phyloP scores from a whole-genome alignment of 2,329 filamentous ascomycete genomes.

The Beauveria rudraprayagi region DNA sequence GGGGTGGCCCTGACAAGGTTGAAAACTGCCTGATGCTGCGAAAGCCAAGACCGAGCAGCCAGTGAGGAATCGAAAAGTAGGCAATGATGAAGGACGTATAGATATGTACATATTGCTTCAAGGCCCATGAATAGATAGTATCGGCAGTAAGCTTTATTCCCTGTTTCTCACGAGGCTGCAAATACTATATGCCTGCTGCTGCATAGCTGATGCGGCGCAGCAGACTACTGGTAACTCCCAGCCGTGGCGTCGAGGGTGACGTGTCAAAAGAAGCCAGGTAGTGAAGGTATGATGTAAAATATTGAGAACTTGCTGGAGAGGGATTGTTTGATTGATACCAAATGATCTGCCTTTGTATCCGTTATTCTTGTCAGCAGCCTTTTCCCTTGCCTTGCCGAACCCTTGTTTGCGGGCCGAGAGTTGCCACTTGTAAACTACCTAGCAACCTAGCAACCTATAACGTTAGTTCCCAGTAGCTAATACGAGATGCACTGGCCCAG shows the following conservation, averaged over 20 bases:
- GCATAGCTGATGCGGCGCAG: too few relatives aligned
- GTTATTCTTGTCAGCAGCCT: too few relatives aligned
- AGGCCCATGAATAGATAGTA: neutral
- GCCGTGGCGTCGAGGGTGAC: neutral
- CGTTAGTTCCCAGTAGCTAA: too few relatives aligned
- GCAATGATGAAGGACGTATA: neutral
- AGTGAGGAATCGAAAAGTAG: neutral
- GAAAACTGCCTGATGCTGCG: conserved; percentile 7
- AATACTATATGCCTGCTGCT: neutral
- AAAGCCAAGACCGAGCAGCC: neutral
- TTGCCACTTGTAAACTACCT: too few relatives aligned
- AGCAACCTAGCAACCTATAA: too few relatives aligned
- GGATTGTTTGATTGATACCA: too few relatives aligned
- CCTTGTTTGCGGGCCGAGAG: too few relatives aligned
- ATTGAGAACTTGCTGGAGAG: too few relatives aligned
- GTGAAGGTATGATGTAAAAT: too few relatives aligned
- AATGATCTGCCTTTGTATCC: too few relatives aligned
- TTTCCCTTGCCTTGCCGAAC: too few relatives aligned
- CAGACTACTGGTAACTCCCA: neutral
- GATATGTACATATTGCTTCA: neutral
- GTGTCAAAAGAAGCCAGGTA: neutral
- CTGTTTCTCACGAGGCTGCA: neutral
- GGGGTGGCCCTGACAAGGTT: conserved; percentile 19
- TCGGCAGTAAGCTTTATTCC: neutral
- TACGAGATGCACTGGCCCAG: too few relatives aligned